Evolutionary conservation across 2,329 filamentous ascomycete species (phyloP).

Genomic region (Aspergillus costaricaensis): DNA sequence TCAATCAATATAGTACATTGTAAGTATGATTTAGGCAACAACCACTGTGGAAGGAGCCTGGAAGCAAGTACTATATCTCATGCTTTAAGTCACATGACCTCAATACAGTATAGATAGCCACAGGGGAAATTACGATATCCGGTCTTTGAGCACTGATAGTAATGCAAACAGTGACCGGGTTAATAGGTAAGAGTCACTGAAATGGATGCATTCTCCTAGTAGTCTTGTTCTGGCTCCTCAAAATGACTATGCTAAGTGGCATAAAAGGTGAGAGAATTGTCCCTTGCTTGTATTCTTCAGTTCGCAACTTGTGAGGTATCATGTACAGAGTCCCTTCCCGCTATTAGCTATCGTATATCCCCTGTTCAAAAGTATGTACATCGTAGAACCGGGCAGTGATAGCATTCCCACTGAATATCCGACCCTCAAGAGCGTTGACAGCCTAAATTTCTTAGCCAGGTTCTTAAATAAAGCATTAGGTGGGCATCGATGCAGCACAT

Average conservation of each 20-base stretch:
- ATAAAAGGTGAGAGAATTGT: not conserved
- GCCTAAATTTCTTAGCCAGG: slow-evolving; percentile 56
- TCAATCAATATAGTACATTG: too few species aligned
- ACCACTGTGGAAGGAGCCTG: too few species aligned
- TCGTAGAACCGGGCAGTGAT: slow-evolving; percentile 85
- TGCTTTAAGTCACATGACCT: too few species aligned
- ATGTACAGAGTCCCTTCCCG: not conserved
- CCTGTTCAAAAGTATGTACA: slow-evolving; percentile 75
- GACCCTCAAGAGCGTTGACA: slow-evolving; percentile 84
- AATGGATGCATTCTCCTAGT: too few species aligned
- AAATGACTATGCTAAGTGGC: not conserved
- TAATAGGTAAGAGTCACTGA: too few species aligned
- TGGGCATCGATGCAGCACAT: slow-evolving; percentile 42
- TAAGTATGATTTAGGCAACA: too few species aligned
- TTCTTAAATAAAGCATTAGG: not conserved
- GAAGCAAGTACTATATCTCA: too few species aligned
- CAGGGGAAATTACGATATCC: too few species aligned
- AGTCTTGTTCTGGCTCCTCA: not conserved
- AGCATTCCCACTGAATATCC: slow-evolving; percentile 82
- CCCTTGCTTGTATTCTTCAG: not conserved
- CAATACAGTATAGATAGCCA: too few species aligned
- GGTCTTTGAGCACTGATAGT: too few species aligned
- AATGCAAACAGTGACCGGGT: too few species aligned
- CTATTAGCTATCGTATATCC: slow-evolving; percentile 51
- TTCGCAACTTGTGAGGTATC: not conserved